phyloP scores from a whole-genome alignment of 2,329 filamentous ascomycete genomes.

The Taxawa tesnikishii region DNA sequence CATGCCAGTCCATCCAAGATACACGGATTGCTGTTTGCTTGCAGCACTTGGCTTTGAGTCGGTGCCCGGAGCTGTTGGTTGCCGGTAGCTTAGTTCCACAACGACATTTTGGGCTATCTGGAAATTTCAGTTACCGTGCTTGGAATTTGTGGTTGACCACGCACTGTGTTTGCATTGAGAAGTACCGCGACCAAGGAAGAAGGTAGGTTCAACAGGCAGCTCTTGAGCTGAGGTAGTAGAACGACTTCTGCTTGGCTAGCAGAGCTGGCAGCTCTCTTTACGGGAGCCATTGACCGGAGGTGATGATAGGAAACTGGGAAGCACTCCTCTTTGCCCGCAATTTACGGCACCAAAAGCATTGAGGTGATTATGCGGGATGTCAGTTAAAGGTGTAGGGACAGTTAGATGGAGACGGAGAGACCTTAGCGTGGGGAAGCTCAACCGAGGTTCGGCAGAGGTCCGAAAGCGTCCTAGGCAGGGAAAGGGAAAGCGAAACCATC shows the following conservation, averaged over 20 bases:
- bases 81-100: slow-evolving; percentile 74
- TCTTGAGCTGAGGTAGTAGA: slow-evolving; percentile 71
- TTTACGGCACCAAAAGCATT: no score
- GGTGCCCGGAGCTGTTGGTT: slow-evolving; percentile 34
- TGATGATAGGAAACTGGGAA: no score
- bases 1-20: slow-evolving; percentile 95
- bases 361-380: no score
- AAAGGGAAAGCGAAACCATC: no score
- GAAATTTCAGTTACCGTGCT: slow-evolving; percentile 12
- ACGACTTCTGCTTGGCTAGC: slow-evolving; percentile 56
- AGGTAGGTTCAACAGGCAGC: slow-evolving; percentile 88
- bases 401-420: no score
- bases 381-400: no score
- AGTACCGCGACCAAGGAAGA: slow-evolving; percentile 71
- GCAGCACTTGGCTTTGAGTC: slow-evolving; percentile 27
- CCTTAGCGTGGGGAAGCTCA: no score
- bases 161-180: slow-evolving; percentile 79
- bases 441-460: no score
- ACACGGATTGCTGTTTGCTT: slow-evolving; percentile 53
- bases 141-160: slow-evolving; percentile 4
- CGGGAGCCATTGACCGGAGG: no score
- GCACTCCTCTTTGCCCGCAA: no score
- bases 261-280: background rate
- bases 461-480: no score
- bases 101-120: slow-evolving; percentile 92